These are phyloP conservation scores for Debaryomyces subglobosus DNA, from an alignment of 1,139 yeast genomes.

Conservation along the genomic window DNA sequence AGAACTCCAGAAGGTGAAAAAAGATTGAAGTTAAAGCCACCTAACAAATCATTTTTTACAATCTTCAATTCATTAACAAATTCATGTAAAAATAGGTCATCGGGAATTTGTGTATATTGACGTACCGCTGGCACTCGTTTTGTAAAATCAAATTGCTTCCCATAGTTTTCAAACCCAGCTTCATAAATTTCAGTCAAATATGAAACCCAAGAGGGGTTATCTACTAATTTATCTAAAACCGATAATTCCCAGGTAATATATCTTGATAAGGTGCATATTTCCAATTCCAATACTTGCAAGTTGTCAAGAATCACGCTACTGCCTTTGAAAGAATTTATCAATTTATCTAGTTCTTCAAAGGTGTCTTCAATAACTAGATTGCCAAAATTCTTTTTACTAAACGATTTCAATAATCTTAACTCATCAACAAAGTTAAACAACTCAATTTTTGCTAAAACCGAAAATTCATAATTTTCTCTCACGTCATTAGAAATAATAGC, in stretches of 20 bases:
- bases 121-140: not conserved
- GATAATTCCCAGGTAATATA: constrained; percentile 15
- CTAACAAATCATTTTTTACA: constrained; percentile 9
- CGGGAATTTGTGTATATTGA: constrained; percentile 25
- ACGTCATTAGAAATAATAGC: constrained; percentile 16
- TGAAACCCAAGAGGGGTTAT: constrained; percentile 2
- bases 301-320: constrained; percentile 4
- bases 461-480: constrained; percentile 21
- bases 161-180: not conserved
- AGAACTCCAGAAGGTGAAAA: constrained; percentile 7
- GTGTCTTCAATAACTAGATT: constrained; percentile 8
- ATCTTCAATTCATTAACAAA: constrained; percentile 6
- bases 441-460: constrained; percentile 18
- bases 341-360: constrained; percentile 3
- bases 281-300: constrained; percentile 2
- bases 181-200: constrained; percentile 2
- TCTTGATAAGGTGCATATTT: not conserved
- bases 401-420: constrained; percentile 16
- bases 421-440: constrained; percentile 19
- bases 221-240: constrained; percentile 13
- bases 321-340: constrained; percentile 10
- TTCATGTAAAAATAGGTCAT: constrained; percentile 15
- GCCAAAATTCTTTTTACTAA: constrained; percentile 3
- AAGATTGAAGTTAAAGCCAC: constrained; percentile 7
- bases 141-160: not conserved